Evolutionary conservation across 225 moss, liverwort and hornwort genomes (phyloP), one percentile per base, ranked within the genome.

Genomic region (Sphagnum contortum): DNA sequence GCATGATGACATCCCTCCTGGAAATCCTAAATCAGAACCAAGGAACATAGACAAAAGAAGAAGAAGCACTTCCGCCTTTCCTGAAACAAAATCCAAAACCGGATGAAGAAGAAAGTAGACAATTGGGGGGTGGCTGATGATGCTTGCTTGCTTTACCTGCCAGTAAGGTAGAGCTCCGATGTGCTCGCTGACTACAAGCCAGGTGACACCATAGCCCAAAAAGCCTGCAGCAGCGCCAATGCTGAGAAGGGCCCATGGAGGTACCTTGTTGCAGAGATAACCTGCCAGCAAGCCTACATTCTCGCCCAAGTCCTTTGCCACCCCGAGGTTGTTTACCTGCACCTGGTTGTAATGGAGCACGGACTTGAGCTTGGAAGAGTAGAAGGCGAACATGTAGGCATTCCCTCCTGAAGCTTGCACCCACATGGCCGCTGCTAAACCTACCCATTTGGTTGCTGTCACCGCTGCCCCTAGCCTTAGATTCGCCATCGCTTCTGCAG

Each of bases 321-420:
- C 87, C 0, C 80, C 87, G 69, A 87, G 65, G 48, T 83, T 83
- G 72, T 87, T 87, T 2, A 87, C 66, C 71, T 81, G 73, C 4
- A 83, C 65, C 72, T 87, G 87, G 66, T 87, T 80, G 74, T 80
- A 87, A 47, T 76, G 74, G 3, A 87, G 75, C 67, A 83, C 65
- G 2, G 64, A 45, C 55, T 87, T 87, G 63, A 87, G 64, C 9
- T 64, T 57, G 2, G 80, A 80, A 6, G 87, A 87, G 78, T 83
- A 87, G 47, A 79, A 80, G 1, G 87, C 73, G 57, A 83, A 87
- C 75, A 75, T 78, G 76, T 83, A 87, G 0, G 83, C 78, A 45
- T 83, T 87, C 47, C 87, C 87, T 4, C 73, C 87, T 55, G 83
- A 80, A 2, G 83, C 83, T 68, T 87, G 83, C 68, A 87, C 83